Conservation (phyloP, 768 basidiomycete genomes). For the Pluteus cervinus region DNA sequence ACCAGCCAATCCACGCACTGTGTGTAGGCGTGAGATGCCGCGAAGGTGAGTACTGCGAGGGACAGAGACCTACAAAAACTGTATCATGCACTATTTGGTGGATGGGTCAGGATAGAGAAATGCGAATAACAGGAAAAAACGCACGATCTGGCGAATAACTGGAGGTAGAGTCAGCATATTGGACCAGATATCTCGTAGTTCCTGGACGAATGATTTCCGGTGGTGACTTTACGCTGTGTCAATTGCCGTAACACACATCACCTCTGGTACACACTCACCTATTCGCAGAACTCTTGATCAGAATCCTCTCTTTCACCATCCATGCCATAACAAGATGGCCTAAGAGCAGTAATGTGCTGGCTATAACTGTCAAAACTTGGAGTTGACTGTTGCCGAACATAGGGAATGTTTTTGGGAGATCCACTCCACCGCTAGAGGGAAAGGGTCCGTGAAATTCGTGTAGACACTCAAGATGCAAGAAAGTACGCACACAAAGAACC, state of each 20-base stretch:
- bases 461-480: background rate
- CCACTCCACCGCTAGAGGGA: constrained; percentile 63
- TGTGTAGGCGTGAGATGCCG: background rate
- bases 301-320: constrained; percentile 67
- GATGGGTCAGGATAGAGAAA: background rate
- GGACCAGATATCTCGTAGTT: constrained; percentile 64
- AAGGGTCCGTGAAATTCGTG: background rate
- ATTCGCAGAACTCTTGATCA: constrained; percentile 31
- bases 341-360: constrained; percentile 56
- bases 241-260: background rate
- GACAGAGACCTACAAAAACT: constrained; percentile 62
- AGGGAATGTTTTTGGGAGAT: constrained; percentile 64
- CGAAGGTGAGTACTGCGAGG: background rate
- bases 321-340: constrained; percentile 60
- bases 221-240: constrained; percentile 17
- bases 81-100: constrained; percentile 56
- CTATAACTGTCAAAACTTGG: constrained; percentile 74
- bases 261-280: constrained; percentile 11
- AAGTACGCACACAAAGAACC: constrained; percentile 76
- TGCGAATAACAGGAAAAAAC: constrained; percentile 19
- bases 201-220: constrained; percentile 25
- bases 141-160: constrained; percentile 75
- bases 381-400: constrained; percentile 78
- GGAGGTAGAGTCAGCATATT: constrained; percentile 66
- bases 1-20: constrained; percentile 88